Evolutionary conservation across 192 early-diverging fungal species (phyloP), one percentile per base, ranked within the genome.

Genomic region (Coemansia sp.): DNA sequence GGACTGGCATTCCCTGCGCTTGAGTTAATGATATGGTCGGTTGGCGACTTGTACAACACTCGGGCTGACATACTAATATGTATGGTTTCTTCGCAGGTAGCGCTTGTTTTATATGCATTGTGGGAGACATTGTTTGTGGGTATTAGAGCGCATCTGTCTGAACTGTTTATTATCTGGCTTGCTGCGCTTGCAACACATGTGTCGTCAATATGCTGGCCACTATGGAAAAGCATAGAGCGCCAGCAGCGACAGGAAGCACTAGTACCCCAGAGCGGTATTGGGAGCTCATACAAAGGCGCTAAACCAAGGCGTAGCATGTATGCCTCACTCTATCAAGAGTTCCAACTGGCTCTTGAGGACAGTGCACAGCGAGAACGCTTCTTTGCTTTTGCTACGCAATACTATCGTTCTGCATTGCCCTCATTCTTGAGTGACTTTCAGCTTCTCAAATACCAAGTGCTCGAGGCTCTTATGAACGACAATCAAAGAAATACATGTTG

Each of bases 371-470:
- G 69, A 30, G 49, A 68, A 7, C 25, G 30, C 21, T 78, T 78
- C 52, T 23, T 78, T 34, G 26, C 18, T 12, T 78, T 66, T 62
- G 58, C 69, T 3, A 25, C 57, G 8, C 62, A 56, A 5, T 69
- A 62, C 28, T 78, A 78, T 28, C 58, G 65, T 12, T 69, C 69
- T 41, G 50, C 62, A 12, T 44, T 78, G 14, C 69, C 75, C 4
- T 54, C 61, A 24, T 78, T 78, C 50, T 62, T 78, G 27, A 27
- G 49, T 32, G 65, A 68, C 53, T 78, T 58, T 48, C 75, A 78
- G 66, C 58, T 55, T 56, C 58, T 78, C 25, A 78, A 78, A 44
- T 65, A 62, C 60, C 62, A 66, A 21, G 67, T 66, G 0, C 71
- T 78, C 38, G 66, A 78, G 16, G 69, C 69, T 21, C 58, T 44